Base-by-base conservation (phyloP, 805 yeast genomes). In the Maudiozyma serrabonitensis region DNA sequence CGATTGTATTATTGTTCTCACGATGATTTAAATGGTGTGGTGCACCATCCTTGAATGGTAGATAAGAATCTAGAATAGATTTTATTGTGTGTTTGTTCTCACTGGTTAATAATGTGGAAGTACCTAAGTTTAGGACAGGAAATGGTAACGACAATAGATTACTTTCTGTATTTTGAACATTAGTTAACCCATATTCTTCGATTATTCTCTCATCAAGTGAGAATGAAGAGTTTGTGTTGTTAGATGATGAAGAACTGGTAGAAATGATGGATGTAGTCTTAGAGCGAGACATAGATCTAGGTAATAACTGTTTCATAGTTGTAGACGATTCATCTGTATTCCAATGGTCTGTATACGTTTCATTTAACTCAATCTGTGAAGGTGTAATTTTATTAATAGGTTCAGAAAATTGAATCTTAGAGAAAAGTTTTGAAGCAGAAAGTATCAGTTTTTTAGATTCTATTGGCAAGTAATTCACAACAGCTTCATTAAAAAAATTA, bases 401-500 rank as follows among this genome's bases (percentile, higher is more conserved):
- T 21, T 28, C n/a, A 12, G 31, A 16, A 16, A 45, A 79, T 75
- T 26, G 82, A 13, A 49, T 38, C 12, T 44, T 43, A 4, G 45
- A 34, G 23, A 48, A 75, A 44, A 86, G 65, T 56, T 68, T 76
- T 0, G 90, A 80, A 1, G 85, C 81, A 1, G 78, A 65, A 50
- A 81, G 87, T 31, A 84, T 70, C 51, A 86, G 64, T 50, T 69
- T 73, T 65, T 79, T 77, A 2, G 85, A 72, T 54, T 85, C 91
- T 19, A 81, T 66, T 0, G 93, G 95, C 47, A 84, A 67, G 50
- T 64, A 71, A 12, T 64, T 59, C n/a, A 78, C 71, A n/a, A 81
- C 73, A 13, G 82, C 88, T 64, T 86, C 95, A 62, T 85, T 86
- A 60, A 87, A 82, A 61, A 88, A 84, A 59, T 85, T 85, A 43